Conservation (phyloP, 495 filamentous ascomycete species). For the Aspergillus carlsbadensis region DNA sequence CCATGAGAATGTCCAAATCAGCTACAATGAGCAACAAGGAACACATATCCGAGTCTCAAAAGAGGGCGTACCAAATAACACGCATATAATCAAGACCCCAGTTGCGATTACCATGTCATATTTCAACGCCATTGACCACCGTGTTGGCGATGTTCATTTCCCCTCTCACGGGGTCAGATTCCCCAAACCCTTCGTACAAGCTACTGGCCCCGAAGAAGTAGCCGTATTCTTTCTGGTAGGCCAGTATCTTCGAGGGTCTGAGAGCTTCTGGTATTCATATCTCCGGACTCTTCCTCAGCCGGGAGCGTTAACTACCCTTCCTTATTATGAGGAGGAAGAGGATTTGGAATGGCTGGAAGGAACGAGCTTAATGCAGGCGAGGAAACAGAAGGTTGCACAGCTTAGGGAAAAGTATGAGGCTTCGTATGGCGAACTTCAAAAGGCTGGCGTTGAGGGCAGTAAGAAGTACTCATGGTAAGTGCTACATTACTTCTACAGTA, state of each 20-base stretch:
- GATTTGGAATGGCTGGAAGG: conserved; percentile 59
- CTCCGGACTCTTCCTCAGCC: conserved; percentile 55
- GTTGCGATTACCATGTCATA: conserved; percentile 50
- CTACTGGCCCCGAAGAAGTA: conserved; percentile 37
- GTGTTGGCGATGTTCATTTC: conserved; percentile 24
- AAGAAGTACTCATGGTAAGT: conserved; percentile 44
- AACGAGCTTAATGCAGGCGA: conserved; percentile 56
- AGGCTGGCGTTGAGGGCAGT: conserved; percentile 29
- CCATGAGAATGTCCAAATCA: conserved; percentile 40
- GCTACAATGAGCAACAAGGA: conserved; percentile 40
- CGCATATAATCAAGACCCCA: conserved; percentile 44
- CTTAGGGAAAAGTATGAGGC: conserved; percentile 53
- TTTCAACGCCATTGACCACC: conserved; percentile 47
- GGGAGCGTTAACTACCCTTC: conserved; percentile 52
- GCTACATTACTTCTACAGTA: neutral
- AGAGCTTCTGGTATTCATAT: conserved; percentile 65
- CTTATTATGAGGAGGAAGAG: conserved; percentile 54
- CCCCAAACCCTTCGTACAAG: conserved; percentile 35
- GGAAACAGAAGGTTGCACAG: conserved; percentile 36
- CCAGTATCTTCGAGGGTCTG: conserved; percentile 47
- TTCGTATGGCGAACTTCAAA: conserved; percentile 35
- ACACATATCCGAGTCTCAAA: conserved; percentile 46
- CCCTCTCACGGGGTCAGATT: conserved; percentile 35
- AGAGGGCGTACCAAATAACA: conserved; percentile 29
- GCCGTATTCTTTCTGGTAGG: conserved; percentile 56